Conservation (phyloP, 2,329 filamentous ascomycete species). For the Gnomoniopsis smithogilvyi region DNA sequence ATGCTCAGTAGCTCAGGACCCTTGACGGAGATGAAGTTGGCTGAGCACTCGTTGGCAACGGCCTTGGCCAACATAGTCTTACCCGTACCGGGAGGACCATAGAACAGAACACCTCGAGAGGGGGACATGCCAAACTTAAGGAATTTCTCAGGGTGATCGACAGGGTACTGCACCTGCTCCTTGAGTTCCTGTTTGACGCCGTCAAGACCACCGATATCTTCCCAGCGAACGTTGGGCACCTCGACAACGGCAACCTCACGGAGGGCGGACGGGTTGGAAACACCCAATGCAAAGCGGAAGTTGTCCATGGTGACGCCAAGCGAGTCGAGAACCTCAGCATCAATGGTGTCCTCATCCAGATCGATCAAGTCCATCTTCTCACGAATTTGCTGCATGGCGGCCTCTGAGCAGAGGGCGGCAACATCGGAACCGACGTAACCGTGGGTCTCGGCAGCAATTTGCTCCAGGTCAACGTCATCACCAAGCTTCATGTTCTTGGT, state of each 20-base stretch:
- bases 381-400: constrained; percentile 99
- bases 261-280: constrained; percentile 97
- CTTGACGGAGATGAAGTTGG: constrained; percentile 99
- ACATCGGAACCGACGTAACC: constrained; percentile 99
- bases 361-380: constrained; percentile 99
- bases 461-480: constrained; percentile 94
- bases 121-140: constrained; percentile 99
- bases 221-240: constrained; percentile 98
- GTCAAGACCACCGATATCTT: constrained; percentile 98
- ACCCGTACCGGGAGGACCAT: constrained; percentile 98
- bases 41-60: constrained; percentile 97
- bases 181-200: constrained; percentile 99
- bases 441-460: constrained; percentile 96
- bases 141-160: constrained; percentile 99
- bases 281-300: constrained; percentile 97
- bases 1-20: constrained; percentile 97
- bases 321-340: constrained; percentile 96
- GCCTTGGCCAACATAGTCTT: constrained; percentile 99
- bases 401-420: constrained; percentile 96
- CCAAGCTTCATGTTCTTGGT: constrained; percentile 99
- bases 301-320: constrained; percentile 99
- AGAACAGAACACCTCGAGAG: constrained; percentile 97
- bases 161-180: constrained; percentile 97
- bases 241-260: constrained; percentile 99
- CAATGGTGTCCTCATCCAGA: constrained; percentile 97